Percentiles rank a stretch among this genome's conserved stretches.
phyloP scores from a whole-genome alignment of 2,329 filamentous ascomycete genomes.

The Fusarium dimerum region DNA sequence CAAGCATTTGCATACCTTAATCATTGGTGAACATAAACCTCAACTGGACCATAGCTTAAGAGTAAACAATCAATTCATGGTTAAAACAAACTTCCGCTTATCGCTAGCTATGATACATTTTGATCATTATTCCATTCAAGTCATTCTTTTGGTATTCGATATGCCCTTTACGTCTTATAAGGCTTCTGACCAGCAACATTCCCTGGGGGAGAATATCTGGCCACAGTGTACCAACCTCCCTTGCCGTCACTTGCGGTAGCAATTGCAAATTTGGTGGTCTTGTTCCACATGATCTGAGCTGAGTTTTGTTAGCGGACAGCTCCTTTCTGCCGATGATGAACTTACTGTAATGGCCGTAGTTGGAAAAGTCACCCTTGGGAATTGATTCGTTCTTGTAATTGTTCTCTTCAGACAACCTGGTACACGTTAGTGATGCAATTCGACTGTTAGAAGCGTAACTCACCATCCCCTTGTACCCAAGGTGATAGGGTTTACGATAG shows the following conservation, averaged over 20 bases:
- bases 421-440: no score
- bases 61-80: no score
- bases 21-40: no score
- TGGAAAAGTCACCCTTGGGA: conserved; percentile 22
- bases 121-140: no score
- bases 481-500: conserved; percentile 13
- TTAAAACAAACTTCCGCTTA: no score
- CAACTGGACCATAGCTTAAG: no score
- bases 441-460: not conserved
- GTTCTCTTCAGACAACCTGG: conserved; percentile 20
- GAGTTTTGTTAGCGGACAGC: fast-evolving
- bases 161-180: conserved; percentile 14
- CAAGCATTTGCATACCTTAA: no score
- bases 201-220: conserved; percentile 35
- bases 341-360: conserved; percentile 33
- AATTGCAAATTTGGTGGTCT: conserved; percentile 34
- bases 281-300: conserved; percentile 36
- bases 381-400: conserved; percentile 22
- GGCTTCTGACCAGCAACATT: conserved; percentile 34
- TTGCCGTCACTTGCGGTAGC: conserved; percentile 27
- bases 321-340: fast-evolving
- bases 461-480: conserved; percentile 19
- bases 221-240: conserved; percentile 36
- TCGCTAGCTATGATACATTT: no score
- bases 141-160: no score